Evolutionary conservation across 2,329 filamentous ascomycete species (phyloP).

Genomic region (Cercospora berteroae): DNA sequence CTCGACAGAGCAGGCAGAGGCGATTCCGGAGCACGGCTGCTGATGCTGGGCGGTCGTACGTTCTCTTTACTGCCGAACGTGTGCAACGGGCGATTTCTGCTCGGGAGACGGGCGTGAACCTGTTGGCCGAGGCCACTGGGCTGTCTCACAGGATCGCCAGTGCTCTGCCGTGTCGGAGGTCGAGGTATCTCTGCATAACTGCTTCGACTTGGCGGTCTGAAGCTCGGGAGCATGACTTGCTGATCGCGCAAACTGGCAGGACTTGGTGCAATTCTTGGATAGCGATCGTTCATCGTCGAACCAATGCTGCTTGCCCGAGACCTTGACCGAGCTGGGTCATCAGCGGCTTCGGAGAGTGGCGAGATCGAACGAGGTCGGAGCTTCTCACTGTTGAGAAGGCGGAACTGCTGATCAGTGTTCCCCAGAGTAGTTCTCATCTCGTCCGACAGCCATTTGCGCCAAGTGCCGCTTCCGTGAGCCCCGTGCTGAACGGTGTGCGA

Average conservation of each 20-base stretch:
- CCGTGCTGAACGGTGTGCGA: not conserved
- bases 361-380: slow-evolving; percentile 20
- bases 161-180: slow-evolving; percentile 2
- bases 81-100: not conserved
- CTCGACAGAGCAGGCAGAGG: slow-evolving; percentile 31
- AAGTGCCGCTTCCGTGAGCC: slow-evolving; percentile 1
- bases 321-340: slow-evolving; percentile 7
- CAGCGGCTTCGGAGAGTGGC: slow-evolving; percentile 17
- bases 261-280: slow-evolving; percentile 42
- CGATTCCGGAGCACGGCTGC: slow-evolving; percentile 8
- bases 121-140: not conserved
- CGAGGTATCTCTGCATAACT: slow-evolving; percentile 3
- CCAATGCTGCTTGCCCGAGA: slow-evolving; percentile 19
- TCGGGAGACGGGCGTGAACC: slow-evolving; percentile 11
- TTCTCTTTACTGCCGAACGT: slow-evolving; percentile 8
- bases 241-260: slow-evolving; percentile 21
- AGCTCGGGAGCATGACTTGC: not conserved
- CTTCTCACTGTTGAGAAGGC: slow-evolving; percentile 11
- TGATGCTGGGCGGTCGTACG: not conserved
- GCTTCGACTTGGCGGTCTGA: slow-evolving; percentile 1
- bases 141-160: not conserved
- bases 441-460: slow-evolving; percentile 18
- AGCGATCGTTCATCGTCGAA: slow-evolving; percentile 46
- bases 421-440: slow-evolving; percentile 17
- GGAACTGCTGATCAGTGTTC: slow-evolving; percentile 11